Base-by-base conservation (phyloP, 176 grass and related monocot species). In the Musa itinerans region DNA sequence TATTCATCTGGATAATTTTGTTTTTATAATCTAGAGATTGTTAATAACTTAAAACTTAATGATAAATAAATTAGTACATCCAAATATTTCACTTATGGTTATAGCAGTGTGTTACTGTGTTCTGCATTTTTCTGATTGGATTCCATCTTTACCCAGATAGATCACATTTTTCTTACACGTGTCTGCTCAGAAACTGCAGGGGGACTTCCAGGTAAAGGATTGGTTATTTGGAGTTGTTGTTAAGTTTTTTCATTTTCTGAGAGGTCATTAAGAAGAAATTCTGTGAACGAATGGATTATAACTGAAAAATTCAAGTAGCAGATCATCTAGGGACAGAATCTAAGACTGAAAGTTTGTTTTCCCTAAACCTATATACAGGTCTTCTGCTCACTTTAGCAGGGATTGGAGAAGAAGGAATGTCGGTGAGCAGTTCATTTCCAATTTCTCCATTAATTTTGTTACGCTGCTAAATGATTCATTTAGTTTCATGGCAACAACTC, bases 121-220 rank as follows among this genome's bases (percentile, higher is more conserved):
- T 34, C 34, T 48, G 11, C 5, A 68, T 34, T 68, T 13, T 67
- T 82, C 63, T 71, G 34, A 59, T 81, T 52, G 63, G 65, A 63
- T 85, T 69, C 50, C 9, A 76, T 57, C 10, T 78, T 71, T 78
- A 22, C 62, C 65, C 75, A 98, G 94, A 93, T 98, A 52, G 94
- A 98, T 78, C 94, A 98, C 79, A 83, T 98, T 54, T 98, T 98
- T 80, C 75, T 93, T 48, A 91, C 94, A 69, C 88, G 90, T 10
- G 94, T 98, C 25, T 98, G 94, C 88, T 98, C 94, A 79, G 94
- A 98, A 85, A 98, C 94, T 83, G 94, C 90, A 85, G 94, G 94
- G 50, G 94, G 94, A 20, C 90, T 98, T 91, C 94, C 94, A 86
- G 94, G 94, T 89, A 87, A 78, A 43, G 17, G 58, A 50, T 65